Percentiles rank a stretch among this genome's conserved stretches.
Conservation (phyloP, 495 filamentous ascomycete genomes). For the Pyronema domesticum region DNA sequence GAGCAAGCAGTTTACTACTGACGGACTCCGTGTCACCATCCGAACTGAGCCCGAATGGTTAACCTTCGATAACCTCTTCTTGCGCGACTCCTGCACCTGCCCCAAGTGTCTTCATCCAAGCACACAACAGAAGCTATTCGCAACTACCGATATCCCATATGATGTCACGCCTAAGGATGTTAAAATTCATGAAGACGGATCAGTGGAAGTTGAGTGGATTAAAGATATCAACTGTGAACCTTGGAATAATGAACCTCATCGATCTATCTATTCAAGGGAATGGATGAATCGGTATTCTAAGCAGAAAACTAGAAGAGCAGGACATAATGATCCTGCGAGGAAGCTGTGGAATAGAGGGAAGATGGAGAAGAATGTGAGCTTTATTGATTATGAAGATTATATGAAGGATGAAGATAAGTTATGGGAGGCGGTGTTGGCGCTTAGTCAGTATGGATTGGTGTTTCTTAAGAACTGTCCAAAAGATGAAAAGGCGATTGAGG, state of each 20-base stretch:
- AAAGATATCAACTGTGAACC: constrained; percentile 31
- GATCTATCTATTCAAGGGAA: constrained; percentile 28
- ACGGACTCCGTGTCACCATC: too few species aligned
- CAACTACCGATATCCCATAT: constrained; percentile 49
- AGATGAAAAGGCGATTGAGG: constrained; percentile 37
- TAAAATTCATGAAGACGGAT: constrained; percentile 24
- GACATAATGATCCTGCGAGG: constrained; percentile 16
- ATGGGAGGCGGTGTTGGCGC: constrained; percentile 33
- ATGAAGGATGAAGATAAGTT: constrained; percentile 39
- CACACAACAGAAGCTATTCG: constrained; percentile 68
- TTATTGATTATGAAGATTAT: constrained; percentile 51
- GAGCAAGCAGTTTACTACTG: too few species aligned
- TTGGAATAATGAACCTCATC: constrained; percentile 31
- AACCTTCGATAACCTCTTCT: constrained; percentile 30
- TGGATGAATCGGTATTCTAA: constrained; percentile 22
- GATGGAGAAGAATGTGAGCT: constrained; percentile 27
- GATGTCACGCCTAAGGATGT: constrained; percentile 28
- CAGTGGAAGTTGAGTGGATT: constrained; percentile 41
- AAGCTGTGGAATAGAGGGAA: constrained; percentile 25
- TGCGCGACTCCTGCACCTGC: constrained; percentile 67
- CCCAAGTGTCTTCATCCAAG: constrained; percentile 51
- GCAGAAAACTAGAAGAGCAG: constrained; percentile 7
- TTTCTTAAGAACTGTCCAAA: constrained; percentile 55
- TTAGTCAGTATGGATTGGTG: constrained; percentile 46
- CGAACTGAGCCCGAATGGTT: not conserved